A percentile compares a stretch with the other conserved stretches of the same genome.
Conservation (phyloP, 495 filamentous ascomycete species). For the Terfezia boudieri region DNA sequence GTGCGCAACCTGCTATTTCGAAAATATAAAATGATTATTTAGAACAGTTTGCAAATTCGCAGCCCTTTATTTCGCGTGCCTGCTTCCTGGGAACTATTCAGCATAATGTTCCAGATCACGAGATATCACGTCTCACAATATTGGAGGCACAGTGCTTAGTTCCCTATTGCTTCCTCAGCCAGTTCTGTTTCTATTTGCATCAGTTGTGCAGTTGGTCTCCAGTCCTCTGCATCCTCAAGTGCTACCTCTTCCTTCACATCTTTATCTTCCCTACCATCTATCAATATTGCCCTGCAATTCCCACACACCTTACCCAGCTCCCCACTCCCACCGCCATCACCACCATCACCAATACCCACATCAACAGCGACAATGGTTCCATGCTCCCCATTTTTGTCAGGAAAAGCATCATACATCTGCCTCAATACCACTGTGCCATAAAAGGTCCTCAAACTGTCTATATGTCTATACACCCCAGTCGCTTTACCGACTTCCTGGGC, state of each 20-base stretch:
- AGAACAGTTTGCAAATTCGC: no score
- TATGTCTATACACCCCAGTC: background rate
- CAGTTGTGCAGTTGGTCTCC: background rate
- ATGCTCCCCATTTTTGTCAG: background rate
- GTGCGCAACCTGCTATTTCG: no score
- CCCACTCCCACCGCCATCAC: background rate
- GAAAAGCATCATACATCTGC: background rate
- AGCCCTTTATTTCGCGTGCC: no score
- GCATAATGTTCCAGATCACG: no score
- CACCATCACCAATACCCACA: background rate
- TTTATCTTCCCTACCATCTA: background rate
- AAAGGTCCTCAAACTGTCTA: background rate
- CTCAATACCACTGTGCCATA: background rate
- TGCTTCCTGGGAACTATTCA: no score
- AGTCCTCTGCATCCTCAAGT: background rate
- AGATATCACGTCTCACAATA: no score
- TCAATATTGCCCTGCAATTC: background rate
- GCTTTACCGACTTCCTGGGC: background rate
- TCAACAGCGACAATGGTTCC: background rate
- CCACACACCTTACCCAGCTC: background rate
- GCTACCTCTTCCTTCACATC: background rate
- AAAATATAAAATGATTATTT: no score
- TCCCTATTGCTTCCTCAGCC: no score
- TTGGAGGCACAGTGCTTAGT: no score
- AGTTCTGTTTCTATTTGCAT: no score